Evolutionary conservation across 306 rosid genomes (phyloP).

Genomic region (Acacia melanoxylon): DNA sequence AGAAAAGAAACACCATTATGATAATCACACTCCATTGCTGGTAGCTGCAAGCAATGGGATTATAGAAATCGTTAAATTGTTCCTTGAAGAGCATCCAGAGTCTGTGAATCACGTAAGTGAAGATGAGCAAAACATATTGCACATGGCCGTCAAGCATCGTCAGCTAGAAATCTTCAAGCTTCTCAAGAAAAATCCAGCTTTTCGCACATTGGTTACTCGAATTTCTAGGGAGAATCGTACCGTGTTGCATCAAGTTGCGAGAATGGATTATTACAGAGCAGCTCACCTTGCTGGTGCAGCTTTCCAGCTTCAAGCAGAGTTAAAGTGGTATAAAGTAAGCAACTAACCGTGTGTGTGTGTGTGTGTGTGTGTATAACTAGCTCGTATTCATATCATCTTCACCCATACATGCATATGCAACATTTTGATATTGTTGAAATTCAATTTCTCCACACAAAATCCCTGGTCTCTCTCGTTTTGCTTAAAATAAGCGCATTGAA

Average conservation of each 20-base stretch:
- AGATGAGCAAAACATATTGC: too few species aligned
- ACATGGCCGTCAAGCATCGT: too few species aligned
- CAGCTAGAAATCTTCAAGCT: background rate
- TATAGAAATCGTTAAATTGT: slow-evolving; percentile 3
- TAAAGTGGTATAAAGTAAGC: slow-evolving; percentile 38
- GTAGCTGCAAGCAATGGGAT: slow-evolving; percentile 38
- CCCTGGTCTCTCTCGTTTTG: too few species aligned
- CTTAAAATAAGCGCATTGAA: too few species aligned
- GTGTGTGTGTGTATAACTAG: too few species aligned
- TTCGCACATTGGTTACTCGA: slow-evolving; percentile 2
- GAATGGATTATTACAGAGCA: background rate
- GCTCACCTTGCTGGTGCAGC: slow-evolving; percentile 27
- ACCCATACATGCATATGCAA: too few species aligned
- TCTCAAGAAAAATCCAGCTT: background rate
- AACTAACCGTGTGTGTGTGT: too few species aligned
- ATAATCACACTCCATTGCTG: slow-evolving; percentile 25
- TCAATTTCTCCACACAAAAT: too few species aligned
- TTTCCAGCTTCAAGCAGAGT: slow-evolving; percentile 45
- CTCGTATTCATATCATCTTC: too few species aligned
- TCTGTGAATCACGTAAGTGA: too few species aligned
- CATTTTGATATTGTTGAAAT: too few species aligned
- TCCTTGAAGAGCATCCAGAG: too few species aligned
- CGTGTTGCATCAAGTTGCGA: slow-evolving; percentile 38
- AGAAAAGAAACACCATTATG: background rate
- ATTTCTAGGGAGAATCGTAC: slow-evolving; percentile 18